Evolutionary conservation across 2,329 filamentous ascomycete genomes (phyloP), one percentile per base, ranked within the genome.

Genomic region (Botrytis aclada): DNA sequence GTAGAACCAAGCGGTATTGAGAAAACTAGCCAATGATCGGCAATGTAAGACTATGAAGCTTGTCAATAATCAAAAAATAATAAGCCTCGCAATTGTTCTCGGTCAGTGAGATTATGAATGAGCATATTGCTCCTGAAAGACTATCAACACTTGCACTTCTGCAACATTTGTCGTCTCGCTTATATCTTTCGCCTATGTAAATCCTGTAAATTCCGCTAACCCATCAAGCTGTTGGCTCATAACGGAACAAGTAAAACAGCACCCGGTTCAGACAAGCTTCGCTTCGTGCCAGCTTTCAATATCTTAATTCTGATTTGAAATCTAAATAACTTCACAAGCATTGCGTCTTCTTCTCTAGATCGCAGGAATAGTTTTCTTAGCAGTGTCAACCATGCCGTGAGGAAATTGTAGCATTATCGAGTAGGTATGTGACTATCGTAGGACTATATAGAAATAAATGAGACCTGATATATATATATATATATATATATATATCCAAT

Each of bases 331-430:
- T 5, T 32, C 29, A 58, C 43, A 22, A 47, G 20, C 43, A 8
- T 47, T 47, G 6, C 16, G 1, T 32, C 29, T 58, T 29, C 1
- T 56, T 20, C 16, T 58, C 2, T 32, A 29, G 2, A 47, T 47
- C 20, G 20, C 1, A 10, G 1, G 0, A 14, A 16, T 29, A 0
- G 12, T 29, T 12, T 1, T 54, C 16, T 16, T 16, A 54, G 16
- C n/a, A 20, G 3, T 32, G 8, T 18, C n/a, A 56, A 32, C 0
- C 7, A 32, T 56, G 7, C 1, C 20, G 29, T 20, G 2, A 1
- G 32, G 16, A 32, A 32, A 14, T 51, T 0, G 14, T n/a, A 51
- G 47, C 25, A n/a, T n/a, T n/a, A 14, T 51, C 25, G 47, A 51
- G 1, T 5, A n/a, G 25, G 1, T 25, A 16, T n/a, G 1, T 51